Base-by-base conservation (phyloP, 148 eudicot species). In the Nepenthes mirabilis region DNA sequence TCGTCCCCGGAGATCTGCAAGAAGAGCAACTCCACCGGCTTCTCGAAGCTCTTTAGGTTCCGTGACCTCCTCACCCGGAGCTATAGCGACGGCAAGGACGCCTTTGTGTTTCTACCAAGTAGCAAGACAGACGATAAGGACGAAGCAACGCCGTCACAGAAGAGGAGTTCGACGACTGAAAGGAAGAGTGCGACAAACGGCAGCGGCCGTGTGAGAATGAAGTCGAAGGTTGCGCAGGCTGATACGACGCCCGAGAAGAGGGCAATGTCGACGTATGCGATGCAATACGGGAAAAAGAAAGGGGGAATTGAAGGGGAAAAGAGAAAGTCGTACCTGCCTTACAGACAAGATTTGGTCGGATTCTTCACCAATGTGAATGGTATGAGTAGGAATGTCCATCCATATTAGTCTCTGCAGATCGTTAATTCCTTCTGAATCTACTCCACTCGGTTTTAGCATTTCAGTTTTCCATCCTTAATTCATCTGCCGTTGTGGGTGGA, bases 11-110 rank as follows among this genome's bases (percentile, higher is more conserved):
- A 81, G 60, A 47, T 68, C 23, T 82, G 88, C 37, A 76, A 77
- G 69, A 93, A 93, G 78, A 86, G 99, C 66, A 88, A 80, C 64
- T 93, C 99, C 37, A 93, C 99, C 9, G 99, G 99, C 12, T 93
- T 93, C 61, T 93, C 99, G 14, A 86, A 85, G 75, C 54, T 89
- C 1, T 75, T 91, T 81, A 77, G 81, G 70, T 73, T 93, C 37
- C 74, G 76, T 40, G 98, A 91, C 1, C 50, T 82, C 58, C 13
- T 75, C 3, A 47, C 58, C 23, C 66, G 98, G 69, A 81, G 94
- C 51, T 71, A 86, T 34, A 91, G 96, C 60, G 91, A 88, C 33
- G 98, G 98, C 0, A 79, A 82, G 57, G 97, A 91, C 61, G 81
- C 90, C 0, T 80, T 85, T 55, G 90, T 88, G 37, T 82, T 88